A percentile compares a stretch with the other conserved stretches of the same genome.
Conservation (phyloP, 768 basidiomycete species). For the Naganishia vishniacii region DNA sequence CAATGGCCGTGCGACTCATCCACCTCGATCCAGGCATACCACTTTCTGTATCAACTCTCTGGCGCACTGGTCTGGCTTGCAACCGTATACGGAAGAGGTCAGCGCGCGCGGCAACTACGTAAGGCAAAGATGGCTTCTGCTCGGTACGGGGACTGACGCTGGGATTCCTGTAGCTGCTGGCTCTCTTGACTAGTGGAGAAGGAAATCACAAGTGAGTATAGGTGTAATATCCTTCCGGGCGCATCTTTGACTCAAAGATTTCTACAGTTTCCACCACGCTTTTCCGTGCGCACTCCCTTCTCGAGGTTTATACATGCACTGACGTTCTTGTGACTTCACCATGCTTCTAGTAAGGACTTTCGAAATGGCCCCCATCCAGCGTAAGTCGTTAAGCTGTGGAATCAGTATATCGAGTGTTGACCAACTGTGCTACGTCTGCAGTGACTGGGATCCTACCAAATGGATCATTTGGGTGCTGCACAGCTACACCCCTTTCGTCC, state of each 20-base stretch:
- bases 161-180: conserved; percentile 54
- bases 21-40: conserved; percentile 37
- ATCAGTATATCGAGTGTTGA: too few species aligned
- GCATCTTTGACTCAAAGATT: background rate
- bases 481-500: conserved; percentile 42
- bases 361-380: conserved; percentile 54
- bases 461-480: conserved; percentile 64
- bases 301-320: too few species aligned
- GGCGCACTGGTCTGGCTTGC: conserved; percentile 75
- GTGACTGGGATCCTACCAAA: conserved; percentile 76
- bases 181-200: conserved; percentile 67
- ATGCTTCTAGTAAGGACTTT: conserved; percentile 53
- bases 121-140: conserved; percentile 32
- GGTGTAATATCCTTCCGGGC: background rate
- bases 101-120: conserved; percentile 71
- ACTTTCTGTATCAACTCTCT: conserved; percentile 51
- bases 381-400: conserved; percentile 29
- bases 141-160: too few species aligned
- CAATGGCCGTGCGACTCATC: conserved; percentile 51
- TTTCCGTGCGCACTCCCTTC: conserved; percentile 55
- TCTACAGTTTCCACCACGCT: conserved; percentile 56
- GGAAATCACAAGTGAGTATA: conserved; percentile 61
- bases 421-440: conserved; percentile 29
- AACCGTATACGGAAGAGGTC: conserved; percentile 74
- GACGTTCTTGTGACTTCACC: too few species aligned